Percentiles rank a stretch among this genome's conserved stretches.
These are phyloP conservation scores for Diddensiella santjacobensis DNA, from an alignment of 805 yeast genomes.

Conservation along the genomic window DNA sequence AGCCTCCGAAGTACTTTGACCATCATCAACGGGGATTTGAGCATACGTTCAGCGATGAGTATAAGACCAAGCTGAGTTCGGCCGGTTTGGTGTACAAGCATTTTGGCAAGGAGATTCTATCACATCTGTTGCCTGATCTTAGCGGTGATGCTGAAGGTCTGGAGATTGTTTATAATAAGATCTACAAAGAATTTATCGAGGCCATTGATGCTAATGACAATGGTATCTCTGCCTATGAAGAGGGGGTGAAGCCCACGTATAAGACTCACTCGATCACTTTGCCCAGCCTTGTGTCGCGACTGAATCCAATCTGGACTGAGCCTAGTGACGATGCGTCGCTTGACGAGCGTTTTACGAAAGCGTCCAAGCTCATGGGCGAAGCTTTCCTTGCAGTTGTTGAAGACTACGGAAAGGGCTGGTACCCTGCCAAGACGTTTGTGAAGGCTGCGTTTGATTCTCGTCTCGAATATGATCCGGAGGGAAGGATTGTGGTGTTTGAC, in stretches of 20 bases:
- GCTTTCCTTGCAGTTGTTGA: conserved; percentile 66
- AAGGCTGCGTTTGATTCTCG: conserved; percentile 64
- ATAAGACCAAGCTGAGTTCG: conserved; percentile 77
- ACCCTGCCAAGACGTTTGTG: conserved; percentile 82
- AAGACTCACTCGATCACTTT: conserved; percentile 69
- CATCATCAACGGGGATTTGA: conserved; percentile 94
- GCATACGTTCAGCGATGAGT: conserved; percentile 61
- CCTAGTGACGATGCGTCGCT: conserved; percentile 57
- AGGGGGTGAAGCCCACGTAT: conserved; percentile 48
- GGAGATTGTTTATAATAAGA: conserved; percentile 63
- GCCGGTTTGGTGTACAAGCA: conserved; percentile 89
- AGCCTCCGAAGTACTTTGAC: conserved; percentile 80
- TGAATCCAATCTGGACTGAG: conserved; percentile 84
- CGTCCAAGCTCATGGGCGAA: conserved; percentile 78
- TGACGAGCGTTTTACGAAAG: conserved; percentile 63
- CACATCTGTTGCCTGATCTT: conserved; percentile 43
- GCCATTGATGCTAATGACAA: conserved; percentile 95
- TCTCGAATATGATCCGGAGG: conserved; percentile 57
- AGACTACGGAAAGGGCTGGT: conserved; percentile 79
- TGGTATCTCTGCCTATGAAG: conserved; percentile 72
- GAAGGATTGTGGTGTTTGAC: conserved; percentile 70
- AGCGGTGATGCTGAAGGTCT: conserved; percentile 41
- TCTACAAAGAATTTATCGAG: conserved; percentile 86
- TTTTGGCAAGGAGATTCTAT: conserved; percentile 40
- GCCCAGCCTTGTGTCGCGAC: conserved; percentile 69